These are phyloP conservation scores for Graphilbum ipis-grandicollis DNA, from an alignment of 2,329 filamentous ascomycete genomes.

Conservation along the genomic window DNA sequence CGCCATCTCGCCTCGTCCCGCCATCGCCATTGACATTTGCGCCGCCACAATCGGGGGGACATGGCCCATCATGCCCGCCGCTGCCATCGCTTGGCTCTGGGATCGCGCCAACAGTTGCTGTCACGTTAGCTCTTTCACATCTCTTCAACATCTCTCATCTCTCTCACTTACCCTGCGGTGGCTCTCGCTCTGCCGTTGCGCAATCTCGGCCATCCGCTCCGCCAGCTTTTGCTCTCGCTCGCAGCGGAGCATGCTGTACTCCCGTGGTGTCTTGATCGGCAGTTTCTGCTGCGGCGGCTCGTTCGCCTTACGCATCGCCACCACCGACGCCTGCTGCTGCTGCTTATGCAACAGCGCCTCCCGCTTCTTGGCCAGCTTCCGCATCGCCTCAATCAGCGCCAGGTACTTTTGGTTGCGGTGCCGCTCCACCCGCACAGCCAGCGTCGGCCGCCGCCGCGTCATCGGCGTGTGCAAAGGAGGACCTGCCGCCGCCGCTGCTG, in stretches of 20 bases:
- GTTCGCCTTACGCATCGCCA: constrained; percentile 66
- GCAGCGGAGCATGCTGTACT: constrained; percentile 78
- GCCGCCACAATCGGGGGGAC: constrained; percentile 22
- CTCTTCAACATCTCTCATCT: no score
- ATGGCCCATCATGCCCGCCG: constrained; percentile 17
- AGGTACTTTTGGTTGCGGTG: constrained; percentile 75
- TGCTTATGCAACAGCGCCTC: constrained; percentile 77
- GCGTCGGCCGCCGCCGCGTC: constrained; percentile 51
- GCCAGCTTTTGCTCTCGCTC: constrained; percentile 61
- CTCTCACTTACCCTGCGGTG: constrained; percentile 37
- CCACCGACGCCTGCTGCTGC: constrained; percentile 59
- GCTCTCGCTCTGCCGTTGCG: constrained; percentile 44
- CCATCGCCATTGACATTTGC: constrained; percentile 16
- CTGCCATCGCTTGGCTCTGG: constrained; percentile 6
- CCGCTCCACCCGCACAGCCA: constrained; percentile 71
- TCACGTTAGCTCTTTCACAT: no score
- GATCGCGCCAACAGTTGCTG: constrained; percentile 7
- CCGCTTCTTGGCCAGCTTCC: constrained; percentile 86
- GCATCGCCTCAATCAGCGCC: constrained; percentile 82
- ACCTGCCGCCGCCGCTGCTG: neutral
- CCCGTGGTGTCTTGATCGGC: constrained; percentile 60
- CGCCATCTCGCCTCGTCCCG: constrained; percentile 23
- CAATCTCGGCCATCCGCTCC: constrained; percentile 38
- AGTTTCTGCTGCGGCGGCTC: constrained; percentile 34
- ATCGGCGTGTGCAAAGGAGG: constrained; percentile 22